Evolutionary conservation across 805 yeast genomes (phyloP), one percentile per base, ranked within the genome.

Genomic region (Suhomyces emberorum): DNA sequence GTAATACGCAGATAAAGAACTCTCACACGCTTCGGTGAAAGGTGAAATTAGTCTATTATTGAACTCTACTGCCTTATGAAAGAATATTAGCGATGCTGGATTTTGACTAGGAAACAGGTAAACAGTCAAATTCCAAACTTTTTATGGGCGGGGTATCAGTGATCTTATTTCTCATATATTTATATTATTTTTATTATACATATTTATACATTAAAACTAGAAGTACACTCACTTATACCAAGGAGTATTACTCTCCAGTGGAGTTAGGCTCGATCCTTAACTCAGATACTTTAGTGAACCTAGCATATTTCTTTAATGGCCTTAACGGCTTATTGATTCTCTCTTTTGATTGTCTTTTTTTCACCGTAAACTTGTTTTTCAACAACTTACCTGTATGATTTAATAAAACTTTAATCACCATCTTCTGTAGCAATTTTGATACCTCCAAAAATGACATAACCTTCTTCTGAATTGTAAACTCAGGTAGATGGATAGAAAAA

Each of bases 401-500:
- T 15, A 66, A 35, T 21, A 69, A 44, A 0, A 66, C 52, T 38
- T 51, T 61, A 20, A 59, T 56, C 7, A 63, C 51, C 22, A 55
- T 25, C 34, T 58, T 57, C 38, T 66, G 59, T 19, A 66, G 36
- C 28, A 56, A 31, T 47, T 60, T 51, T 3, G 69, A 57, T 10
- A 69, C 41, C 16, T 68, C 73, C 19, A 62, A 44, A 15, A 57
- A 43, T 16, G 73, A 68, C 26, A 67, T 32, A 15, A 65, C 46
- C 35, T 47, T 41, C 30, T 51, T 46, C 20, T 57, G 55, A 12
- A 68, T 61, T 10, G 35, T 40, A 33, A 68, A 51, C 23, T 52
- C 64, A 2, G 70, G 72, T 29, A 67, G 42, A 16, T 52, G 45
- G 14, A 69, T 41, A 27, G 51, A 45, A 34, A 69, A 63, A 37